Evolutionary conservation across 2,329 filamentous ascomycete species (phyloP).

Genomic region (Thielaviopsis euricoi): DNA sequence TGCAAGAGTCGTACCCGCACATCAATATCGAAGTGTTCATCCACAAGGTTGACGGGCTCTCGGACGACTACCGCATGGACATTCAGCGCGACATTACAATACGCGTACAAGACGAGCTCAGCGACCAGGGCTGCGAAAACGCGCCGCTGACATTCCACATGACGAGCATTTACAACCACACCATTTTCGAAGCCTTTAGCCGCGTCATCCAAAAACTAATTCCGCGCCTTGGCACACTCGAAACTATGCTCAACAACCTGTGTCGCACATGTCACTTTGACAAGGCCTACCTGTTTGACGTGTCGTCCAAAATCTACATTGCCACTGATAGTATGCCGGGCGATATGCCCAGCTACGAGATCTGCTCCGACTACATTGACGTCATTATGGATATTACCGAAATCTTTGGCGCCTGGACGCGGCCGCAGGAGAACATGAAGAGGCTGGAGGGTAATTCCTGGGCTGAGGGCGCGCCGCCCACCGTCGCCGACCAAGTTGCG

Average conservation of each 20-base stretch:
- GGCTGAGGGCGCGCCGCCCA: constrained; percentile 26
- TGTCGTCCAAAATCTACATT: constrained; percentile 96
- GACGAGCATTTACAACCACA: constrained; percentile 96
- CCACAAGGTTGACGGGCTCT: constrained; percentile 96
- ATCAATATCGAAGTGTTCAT: constrained; percentile 98
- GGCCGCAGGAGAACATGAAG: constrained; percentile 36
- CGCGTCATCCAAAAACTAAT: constrained; percentile 98
- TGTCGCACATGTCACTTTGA: constrained; percentile 90
- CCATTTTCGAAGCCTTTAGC: constrained; percentile 94
- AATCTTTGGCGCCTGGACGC: constrained; percentile 67
- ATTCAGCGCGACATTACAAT: constrained; percentile 95
- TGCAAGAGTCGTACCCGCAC: constrained; percentile 67
- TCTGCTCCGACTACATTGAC: constrained; percentile 97
- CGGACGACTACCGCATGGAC: constrained; percentile 90
- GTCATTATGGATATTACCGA: constrained; percentile 95
- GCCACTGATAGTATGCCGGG: constrained; percentile 86
- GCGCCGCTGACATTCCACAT: constrained; percentile 88
- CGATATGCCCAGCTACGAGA: constrained; percentile 92
- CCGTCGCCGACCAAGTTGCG: constrained; percentile 48
- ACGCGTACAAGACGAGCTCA: constrained; percentile 88
- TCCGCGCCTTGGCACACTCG: constrained; percentile 78
- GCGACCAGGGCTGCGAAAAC: constrained; percentile 83
- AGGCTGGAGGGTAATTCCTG: constrained; percentile 42
- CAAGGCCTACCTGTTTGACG: constrained; percentile 96
- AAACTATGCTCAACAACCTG: constrained; percentile 84